Conservation (phyloP, 2,329 filamentous ascomycete genomes). For the Trichoderma pleuroti region DNA sequence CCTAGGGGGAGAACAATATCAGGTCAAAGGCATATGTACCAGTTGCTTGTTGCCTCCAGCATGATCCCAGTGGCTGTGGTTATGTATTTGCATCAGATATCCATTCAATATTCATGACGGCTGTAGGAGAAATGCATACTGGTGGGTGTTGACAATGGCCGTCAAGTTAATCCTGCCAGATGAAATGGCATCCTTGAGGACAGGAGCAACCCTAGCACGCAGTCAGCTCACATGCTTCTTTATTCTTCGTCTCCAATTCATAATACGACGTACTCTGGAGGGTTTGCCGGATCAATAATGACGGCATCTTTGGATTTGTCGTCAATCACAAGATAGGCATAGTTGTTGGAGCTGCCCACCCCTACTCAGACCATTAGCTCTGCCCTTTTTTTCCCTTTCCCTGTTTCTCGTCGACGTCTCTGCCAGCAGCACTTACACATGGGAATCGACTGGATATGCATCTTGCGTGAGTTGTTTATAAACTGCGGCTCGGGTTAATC, state of each 20-base stretch:
- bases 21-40: slow-evolving; percentile 40
- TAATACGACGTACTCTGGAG: slow-evolving; percentile 58
- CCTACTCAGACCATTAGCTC: slow-evolving; percentile 44
- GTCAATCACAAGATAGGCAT: slow-evolving; percentile 77
- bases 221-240: slow-evolving; percentile 4
- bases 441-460: slow-evolving; percentile 85
- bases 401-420: neutral
- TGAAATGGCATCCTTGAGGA: slow-evolving; percentile 70
- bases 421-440: slow-evolving; percentile 65
- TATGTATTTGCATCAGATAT: neutral
- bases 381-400: slow-evolving; percentile 1
- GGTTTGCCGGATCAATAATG: slow-evolving; percentile 77
- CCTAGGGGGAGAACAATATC: neutral
- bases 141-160: slow-evolving; percentile 93
- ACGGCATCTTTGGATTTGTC: slow-evolving; percentile 74
- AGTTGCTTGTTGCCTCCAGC: slow-evolving; percentile 85
- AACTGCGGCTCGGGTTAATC: neutral
- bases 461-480: slow-evolving; percentile 36
- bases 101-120: neutral
- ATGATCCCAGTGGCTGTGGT: slow-evolving; percentile 80
- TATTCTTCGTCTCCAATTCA: neutral
- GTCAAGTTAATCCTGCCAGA: slow-evolving; percentile 74
- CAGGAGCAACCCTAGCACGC: slow-evolving; percentile 50
- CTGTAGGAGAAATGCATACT: slow-evolving; percentile 55
- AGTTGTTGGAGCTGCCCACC: slow-evolving; percentile 76